These are phyloP conservation scores for Gracilariopsis chorda DNA, from an alignment of 23 red algal species.

Conservation along the genomic window DNA sequence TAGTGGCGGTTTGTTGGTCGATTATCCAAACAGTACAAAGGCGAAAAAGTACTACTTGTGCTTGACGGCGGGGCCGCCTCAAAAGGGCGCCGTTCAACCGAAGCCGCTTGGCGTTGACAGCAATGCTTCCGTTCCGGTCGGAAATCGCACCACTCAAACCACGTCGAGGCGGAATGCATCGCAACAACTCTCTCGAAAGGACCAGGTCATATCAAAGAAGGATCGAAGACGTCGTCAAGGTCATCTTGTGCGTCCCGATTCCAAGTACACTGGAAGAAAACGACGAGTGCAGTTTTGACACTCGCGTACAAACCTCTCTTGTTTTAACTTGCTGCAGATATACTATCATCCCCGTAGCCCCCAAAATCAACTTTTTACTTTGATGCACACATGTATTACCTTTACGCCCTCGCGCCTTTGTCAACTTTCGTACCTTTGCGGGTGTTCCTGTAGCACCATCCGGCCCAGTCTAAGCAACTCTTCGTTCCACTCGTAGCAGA, in stretches of 20 bases:
- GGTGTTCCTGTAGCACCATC: too few relatives aligned
- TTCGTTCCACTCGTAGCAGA: too few relatives aligned
- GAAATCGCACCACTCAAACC: not conserved
- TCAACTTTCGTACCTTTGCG: too few relatives aligned
- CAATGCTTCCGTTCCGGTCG: not conserved
- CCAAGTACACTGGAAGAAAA: slow-evolving; percentile 85
- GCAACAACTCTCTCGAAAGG: not conserved
- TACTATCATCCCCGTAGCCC: too few relatives aligned
- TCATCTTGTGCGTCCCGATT: slow-evolving; percentile 47
- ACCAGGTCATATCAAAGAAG: slow-evolving; percentile 81
- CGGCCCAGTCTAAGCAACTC: too few relatives aligned
- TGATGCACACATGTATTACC: too few relatives aligned
- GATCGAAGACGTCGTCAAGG: slow-evolving; percentile 81
- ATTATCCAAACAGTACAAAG: slow-evolving; percentile 89
- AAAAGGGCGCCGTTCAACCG: not conserved
- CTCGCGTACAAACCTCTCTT: too few relatives aligned
- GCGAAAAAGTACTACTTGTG: slow-evolving; percentile 93
- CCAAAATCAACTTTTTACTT: too few relatives aligned
- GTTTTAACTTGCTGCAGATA: too few relatives aligned
- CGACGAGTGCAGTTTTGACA: slow-evolving; percentile 73
- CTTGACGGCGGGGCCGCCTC: slow-evolving; percentile 76
- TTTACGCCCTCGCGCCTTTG: too few relatives aligned
- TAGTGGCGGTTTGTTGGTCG: slow-evolving; percentile 87
- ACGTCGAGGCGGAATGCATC: not conserved
- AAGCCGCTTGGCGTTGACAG: slow-evolving; percentile 40